Conservation (phyloP, 2,329 filamentous ascomycete genomes). For the Fusarium udum region DNA sequence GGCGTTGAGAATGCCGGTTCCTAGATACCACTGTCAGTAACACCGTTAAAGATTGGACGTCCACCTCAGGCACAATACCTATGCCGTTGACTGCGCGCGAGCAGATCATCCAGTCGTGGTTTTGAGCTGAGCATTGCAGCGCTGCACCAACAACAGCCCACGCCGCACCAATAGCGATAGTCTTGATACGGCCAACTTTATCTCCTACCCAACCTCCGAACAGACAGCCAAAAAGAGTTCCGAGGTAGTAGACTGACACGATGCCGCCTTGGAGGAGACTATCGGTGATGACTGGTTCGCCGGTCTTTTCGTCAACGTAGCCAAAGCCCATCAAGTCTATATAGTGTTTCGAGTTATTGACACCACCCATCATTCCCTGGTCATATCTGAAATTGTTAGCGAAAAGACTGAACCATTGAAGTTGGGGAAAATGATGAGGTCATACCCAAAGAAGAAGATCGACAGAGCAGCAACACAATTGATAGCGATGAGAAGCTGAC, state of each 20-base stretch:
- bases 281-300: constrained; percentile 31
- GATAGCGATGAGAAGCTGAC: constrained; percentile 38
- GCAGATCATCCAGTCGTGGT: constrained; percentile 40
- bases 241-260: constrained; percentile 38
- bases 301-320: constrained; percentile 28
- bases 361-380: constrained; percentile 39
- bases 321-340: constrained; percentile 39
- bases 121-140: constrained; percentile 26
- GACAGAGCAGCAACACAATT: constrained; percentile 37
- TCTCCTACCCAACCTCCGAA: constrained; percentile 36
- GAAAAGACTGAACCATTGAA: neutral
- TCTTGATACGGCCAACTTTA: constrained; percentile 33
- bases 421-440: neutral
- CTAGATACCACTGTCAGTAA: constrained; percentile 37
- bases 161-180: constrained; percentile 25
- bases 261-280: constrained; percentile 38
- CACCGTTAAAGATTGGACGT: fast-evolving
- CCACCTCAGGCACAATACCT: neutral
- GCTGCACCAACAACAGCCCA: constrained; percentile 31
- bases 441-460: constrained; percentile 42
- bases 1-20: constrained; percentile 74
- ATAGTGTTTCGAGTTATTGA: constrained; percentile 33
- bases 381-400: neutral
- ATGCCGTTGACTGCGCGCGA: constrained; percentile 50
- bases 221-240: constrained; percentile 35